Evolutionary conservation across 2,329 filamentous ascomycete species (phyloP), one percentile per base, ranked within the genome.

Genomic region (Colletotrichum cordylinicola): DNA sequence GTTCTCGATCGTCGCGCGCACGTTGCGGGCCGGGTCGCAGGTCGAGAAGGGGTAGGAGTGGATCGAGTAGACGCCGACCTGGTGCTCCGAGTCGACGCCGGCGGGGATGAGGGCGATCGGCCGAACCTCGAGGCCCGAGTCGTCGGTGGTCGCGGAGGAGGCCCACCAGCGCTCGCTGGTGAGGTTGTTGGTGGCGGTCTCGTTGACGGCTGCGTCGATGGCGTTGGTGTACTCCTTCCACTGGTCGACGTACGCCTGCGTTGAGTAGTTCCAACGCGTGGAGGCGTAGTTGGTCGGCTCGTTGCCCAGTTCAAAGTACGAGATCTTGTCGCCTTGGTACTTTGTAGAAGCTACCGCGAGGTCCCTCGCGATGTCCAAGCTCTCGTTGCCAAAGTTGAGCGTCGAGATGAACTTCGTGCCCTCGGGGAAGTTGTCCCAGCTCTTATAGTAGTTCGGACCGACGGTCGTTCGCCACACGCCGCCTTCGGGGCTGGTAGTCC

Each of bases 361-460:
- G n/a, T 70, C 77, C n/a, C 35, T 43, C 6, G 78, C 77, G 13
- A 78, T 78, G 0, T 79, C 67, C 8, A 79, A 4, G n/a, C 77
- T 78, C 58, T 78, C 74, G 52, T 78, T 79, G 8, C 75, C 75
- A 6, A 78, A 77, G 60, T 78, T 79, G 4, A 79, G 72, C 5
- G 77, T 79, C 9, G 78, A 78, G 48, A 79, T 69, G 67, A 79
- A 79, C 9, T 58, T 72, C 0, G 77, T 77, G 27, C 33, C 75
- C 6, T 76, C 16, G 4, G 78, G 77, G 35, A 79, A 79, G 61
- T 77, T 79, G 65, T 74, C 35, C 72, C 73, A 75, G 39, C 69
- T 72, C 31, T 61, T 35, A 55, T 72, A 75, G 55, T 72, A 75
- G 24, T 39, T 39, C 8, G 73, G 73, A 0, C 73, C 73, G 1